Evolutionary conservation across 2,329 filamentous ascomycete species (phyloP).

Genomic region (Cyclaneusma minus): DNA sequence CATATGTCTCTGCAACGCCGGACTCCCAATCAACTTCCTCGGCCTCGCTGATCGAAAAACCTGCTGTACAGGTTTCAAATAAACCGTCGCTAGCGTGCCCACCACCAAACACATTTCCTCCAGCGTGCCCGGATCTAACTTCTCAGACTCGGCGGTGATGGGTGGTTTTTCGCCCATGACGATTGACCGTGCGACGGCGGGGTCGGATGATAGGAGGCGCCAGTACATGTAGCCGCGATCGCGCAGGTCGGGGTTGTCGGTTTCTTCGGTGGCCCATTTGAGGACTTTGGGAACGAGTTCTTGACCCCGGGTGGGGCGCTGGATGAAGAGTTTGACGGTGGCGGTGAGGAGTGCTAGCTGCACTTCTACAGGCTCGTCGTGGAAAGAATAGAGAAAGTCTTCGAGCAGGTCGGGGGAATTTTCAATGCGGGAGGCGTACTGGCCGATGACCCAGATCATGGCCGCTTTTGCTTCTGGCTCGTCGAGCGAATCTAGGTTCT

Average conservation of each 20-base stretch:
- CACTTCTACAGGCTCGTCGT: slow-evolving; percentile 89
- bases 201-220: slow-evolving; percentile 86
- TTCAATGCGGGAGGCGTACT: slow-evolving; percentile 94
- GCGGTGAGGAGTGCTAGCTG: slow-evolving; percentile 89
- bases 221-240: slow-evolving; percentile 99
- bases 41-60: slow-evolving; percentile 85
- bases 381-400: slow-evolving; percentile 87
- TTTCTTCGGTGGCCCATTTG: slow-evolving; percentile 98
- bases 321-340: slow-evolving; percentile 95
- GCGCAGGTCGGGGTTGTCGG: slow-evolving; percentile 93
- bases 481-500: slow-evolving; percentile 90
- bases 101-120: slow-evolving; percentile 97
- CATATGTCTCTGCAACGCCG: slow-evolving; percentile 64
- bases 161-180: slow-evolving; percentile 97
- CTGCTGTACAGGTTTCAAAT: slow-evolving; percentile 92
- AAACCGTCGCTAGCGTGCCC: slow-evolving; percentile 89
- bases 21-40: slow-evolving; percentile 63
- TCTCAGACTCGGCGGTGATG: slow-evolving; percentile 92
- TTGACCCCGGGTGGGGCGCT: slow-evolving; percentile 86
- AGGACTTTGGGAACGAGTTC: slow-evolving; percentile 85
- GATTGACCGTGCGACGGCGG: slow-evolving; percentile 67
- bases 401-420: slow-evolving; percentile 89
- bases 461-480: slow-evolving; percentile 96
- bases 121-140: slow-evolving; percentile 75
- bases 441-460: slow-evolving; percentile 98